Evolutionary conservation across 306 rosid genomes (phyloP).

Genomic region (Fragaria vesca): DNA sequence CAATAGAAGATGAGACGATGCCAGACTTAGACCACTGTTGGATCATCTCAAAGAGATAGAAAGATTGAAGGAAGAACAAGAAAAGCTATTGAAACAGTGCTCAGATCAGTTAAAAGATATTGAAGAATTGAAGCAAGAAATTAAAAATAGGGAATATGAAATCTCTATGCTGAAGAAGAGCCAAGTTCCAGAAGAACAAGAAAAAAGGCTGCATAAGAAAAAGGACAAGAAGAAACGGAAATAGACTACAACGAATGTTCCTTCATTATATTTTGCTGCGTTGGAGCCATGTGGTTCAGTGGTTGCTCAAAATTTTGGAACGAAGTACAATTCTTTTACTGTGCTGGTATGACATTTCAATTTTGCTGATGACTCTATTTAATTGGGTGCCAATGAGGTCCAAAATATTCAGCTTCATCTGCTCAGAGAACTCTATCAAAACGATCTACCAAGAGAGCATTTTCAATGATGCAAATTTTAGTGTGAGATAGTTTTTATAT

Average conservation of each 20-base stretch:
- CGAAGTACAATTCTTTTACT: not conserved
- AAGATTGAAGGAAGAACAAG: conserved; percentile 35
- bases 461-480: not conserved
- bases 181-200: conserved; percentile 23
- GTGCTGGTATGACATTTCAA: not conserved
- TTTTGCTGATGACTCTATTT: not conserved
- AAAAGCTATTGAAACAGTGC: conserved; percentile 24
- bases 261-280: not conserved
- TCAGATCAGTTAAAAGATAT: conserved; percentile 35
- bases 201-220: conserved; percentile 10
- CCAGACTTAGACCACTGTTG: conserved; percentile 23
- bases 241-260: conserved; percentile 4
- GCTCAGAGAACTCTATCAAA: too few relatives aligned
- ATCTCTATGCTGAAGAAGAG: conserved; percentile 35
- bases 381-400: not conserved
- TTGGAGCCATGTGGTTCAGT: not conserved
- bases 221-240: conserved; percentile 26
- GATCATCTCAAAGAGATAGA: conserved; percentile 37
- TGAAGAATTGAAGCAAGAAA: conserved; percentile 42
- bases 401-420: not conserved
- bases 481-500: not conserved
- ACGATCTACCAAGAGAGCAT: not conserved
- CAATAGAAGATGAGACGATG: conserved; percentile 27
- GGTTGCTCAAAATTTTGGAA: not conserved
- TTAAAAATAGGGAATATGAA: conserved; percentile 53